Evolutionary conservation across 83 land plant genomes (phyloP), one percentile per base, ranked within the genome.

Genomic region (Picea abies): DNA sequence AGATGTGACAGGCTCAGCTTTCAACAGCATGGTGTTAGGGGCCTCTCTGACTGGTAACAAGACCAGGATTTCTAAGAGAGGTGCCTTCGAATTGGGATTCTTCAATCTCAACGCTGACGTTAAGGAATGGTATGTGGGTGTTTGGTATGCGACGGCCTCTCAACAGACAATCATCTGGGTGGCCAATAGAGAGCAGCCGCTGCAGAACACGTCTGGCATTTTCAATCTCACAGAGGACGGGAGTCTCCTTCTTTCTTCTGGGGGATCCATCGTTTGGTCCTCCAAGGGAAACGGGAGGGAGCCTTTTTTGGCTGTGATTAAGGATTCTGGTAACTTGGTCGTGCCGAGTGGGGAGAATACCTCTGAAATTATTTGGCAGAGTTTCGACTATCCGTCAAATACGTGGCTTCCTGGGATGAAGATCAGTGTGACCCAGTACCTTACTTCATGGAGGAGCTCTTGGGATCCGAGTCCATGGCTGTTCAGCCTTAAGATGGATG

Each of bases 121-220:
- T 0, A 60, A 11, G 0, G 77, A 82, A 23, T 79, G 76, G 22
- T 90, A 88, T 22, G 56, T 90, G 5, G 92, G 90, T 22, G 81
- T 88, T 20, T 90, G 92, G 92, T 88, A 79, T 78, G 83, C 73
- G 49, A 72, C 78, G 19, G 61, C 79, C 60, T 0, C 86, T 2
- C 14, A 7, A 35, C 64, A 63, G 70, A 88, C 87, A 4, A 83
- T 83, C 61, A 89, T 87, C 0, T 90, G 92, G 92, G 88, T 86
- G 3, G 90, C 90, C 32, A 88, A 91, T 66, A 64, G 93, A 12
- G 87, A 82, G 49, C 67, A 58, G 12, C 90, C 94, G 4, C n/a
- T 89, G 23, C 62, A 82, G 70, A 20, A 47, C 72, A 16, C 3
- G 0, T 75, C 60, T 11, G 15, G 22, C 23, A 25, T 58, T 15